phyloP scores from a whole-genome alignment of 106 monocot genomes.

The Phalaenopsis equestris region DNA sequence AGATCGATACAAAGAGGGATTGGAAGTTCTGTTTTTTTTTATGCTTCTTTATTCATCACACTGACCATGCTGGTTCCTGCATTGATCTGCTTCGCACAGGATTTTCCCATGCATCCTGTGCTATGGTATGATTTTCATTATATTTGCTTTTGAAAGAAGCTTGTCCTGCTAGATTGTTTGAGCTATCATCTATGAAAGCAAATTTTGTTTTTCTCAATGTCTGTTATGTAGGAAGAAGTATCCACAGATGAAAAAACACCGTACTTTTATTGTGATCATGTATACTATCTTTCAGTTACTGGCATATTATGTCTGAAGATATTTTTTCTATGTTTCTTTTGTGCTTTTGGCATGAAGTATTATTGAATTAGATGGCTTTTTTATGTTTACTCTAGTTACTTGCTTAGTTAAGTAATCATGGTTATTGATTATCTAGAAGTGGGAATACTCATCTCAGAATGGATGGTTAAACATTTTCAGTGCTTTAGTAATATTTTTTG shows the following conservation, averaged over 20 bases:
- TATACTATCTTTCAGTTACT: too few relatives aligned
- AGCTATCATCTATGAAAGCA: neutral
- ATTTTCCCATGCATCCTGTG: constrained; percentile 74
- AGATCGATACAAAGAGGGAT: constrained; percentile 18
- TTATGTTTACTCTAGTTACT: too few relatives aligned
- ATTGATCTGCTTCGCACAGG: constrained; percentile 65
- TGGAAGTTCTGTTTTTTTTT: constrained; percentile 49
- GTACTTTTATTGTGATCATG: neutral
- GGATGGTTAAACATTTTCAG: too few relatives aligned
- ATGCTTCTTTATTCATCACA: constrained; percentile 39
- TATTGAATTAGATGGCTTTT: too few relatives aligned
- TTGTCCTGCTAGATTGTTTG: neutral
- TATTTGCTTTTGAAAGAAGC: neutral
- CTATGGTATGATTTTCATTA: constrained; percentile 52
- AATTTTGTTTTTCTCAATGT: neutral
- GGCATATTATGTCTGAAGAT: too few relatives aligned
- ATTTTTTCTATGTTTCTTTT: too few relatives aligned
- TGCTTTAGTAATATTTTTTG: too few relatives aligned
- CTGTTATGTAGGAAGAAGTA: neutral
- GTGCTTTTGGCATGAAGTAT: too few relatives aligned
- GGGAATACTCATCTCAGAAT: too few relatives aligned
- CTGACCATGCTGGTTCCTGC: constrained; percentile 48
- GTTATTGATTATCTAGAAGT: too few relatives aligned
- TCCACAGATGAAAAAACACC: neutral
- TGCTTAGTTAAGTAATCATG: too few relatives aligned